Conservation (phyloP, 2,329 filamentous ascomycete genomes). For the Dactylonectria estremocensis region DNA sequence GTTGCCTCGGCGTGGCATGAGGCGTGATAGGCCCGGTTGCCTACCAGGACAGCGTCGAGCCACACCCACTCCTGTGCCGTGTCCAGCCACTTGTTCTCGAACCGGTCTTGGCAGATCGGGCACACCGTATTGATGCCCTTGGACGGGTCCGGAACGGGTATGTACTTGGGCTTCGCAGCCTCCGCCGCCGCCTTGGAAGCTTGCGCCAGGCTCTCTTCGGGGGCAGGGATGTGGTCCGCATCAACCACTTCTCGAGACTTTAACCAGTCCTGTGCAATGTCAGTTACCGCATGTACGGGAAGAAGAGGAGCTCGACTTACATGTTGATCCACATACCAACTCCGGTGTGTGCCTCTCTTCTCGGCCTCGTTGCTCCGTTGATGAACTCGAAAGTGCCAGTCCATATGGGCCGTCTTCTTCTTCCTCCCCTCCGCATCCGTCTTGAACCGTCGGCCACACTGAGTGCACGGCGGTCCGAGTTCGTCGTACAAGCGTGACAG, state of each 20-base stretch:
- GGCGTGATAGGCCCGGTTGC: conserved; percentile 87
- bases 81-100: conserved; percentile 92
- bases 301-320: conserved; percentile 62
- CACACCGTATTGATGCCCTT: conserved; percentile 83
- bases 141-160: conserved; percentile 86
- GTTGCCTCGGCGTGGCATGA: conserved; percentile 90
- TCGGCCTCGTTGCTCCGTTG: conserved; percentile 89
- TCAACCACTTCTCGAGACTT: conserved; percentile 86
- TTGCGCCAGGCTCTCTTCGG: conserved; percentile 52
- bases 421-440: conserved; percentile 83
- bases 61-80: conserved; percentile 98
- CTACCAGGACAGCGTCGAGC: conserved; percentile 87
- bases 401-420: conserved; percentile 92
- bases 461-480: conserved; percentile 88
- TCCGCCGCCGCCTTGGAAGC: conserved; percentile 57
- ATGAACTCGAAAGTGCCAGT: conserved; percentile 98
- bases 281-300: conserved; percentile 35
- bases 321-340: conserved; percentile 94
- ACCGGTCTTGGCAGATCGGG: conserved; percentile 95
- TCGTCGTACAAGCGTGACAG: conserved; percentile 84
- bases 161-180: conserved; percentile 74
- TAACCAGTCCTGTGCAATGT: conserved; percentile 83
- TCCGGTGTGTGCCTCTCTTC: conserved; percentile 89
- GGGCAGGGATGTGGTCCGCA: conserved; percentile 62
- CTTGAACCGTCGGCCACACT: conserved; percentile 90